Conservation (phyloP, 352 stramenopile species). For the Globisporangium okanoganense region DNA sequence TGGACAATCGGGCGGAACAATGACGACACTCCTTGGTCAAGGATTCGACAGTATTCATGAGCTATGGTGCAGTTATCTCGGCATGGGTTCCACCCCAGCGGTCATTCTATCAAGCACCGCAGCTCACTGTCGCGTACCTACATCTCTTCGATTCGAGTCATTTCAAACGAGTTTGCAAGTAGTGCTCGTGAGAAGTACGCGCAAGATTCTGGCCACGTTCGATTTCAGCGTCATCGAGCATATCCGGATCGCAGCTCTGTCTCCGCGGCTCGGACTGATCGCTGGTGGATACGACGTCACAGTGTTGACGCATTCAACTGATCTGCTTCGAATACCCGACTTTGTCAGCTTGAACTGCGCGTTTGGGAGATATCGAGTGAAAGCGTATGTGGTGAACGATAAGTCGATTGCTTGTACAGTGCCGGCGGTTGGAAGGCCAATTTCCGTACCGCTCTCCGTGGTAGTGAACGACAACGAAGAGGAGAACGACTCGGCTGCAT, state of each 20-base stretch:
- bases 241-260: constrained; percentile 1
- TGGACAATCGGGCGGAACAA: constrained; percentile 17
- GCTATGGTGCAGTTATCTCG: constrained; percentile 12
- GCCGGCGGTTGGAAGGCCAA: constrained; percentile 18
- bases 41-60: constrained; percentile 8
- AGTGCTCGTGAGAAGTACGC: not conserved
- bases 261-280: constrained; percentile 12
- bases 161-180: constrained; percentile 8
- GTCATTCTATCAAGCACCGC: constrained; percentile 4
- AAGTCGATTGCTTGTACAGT: constrained; percentile 24
- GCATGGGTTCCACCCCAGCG: constrained; percentile 10
- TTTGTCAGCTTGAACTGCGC: constrained; percentile 23
- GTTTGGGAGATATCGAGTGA: constrained; percentile 22
- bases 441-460: constrained; percentile 23
- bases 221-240: constrained; percentile 5
- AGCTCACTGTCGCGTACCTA: constrained; percentile 11
- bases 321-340: not conserved
- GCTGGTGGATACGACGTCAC: constrained; percentile 8
- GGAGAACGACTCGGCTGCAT: not conserved
- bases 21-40: constrained; percentile 18
- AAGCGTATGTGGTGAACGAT: constrained; percentile 16
- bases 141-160: constrained; percentile 3
- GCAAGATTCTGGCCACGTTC: constrained; percentile 4
- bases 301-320: not conserved
- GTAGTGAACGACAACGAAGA: constrained; percentile 5